These are phyloP conservation scores for Phytophthora brassicae DNA, from an alignment of 352 stramenopile genomes.

Conservation along the genomic window DNA sequence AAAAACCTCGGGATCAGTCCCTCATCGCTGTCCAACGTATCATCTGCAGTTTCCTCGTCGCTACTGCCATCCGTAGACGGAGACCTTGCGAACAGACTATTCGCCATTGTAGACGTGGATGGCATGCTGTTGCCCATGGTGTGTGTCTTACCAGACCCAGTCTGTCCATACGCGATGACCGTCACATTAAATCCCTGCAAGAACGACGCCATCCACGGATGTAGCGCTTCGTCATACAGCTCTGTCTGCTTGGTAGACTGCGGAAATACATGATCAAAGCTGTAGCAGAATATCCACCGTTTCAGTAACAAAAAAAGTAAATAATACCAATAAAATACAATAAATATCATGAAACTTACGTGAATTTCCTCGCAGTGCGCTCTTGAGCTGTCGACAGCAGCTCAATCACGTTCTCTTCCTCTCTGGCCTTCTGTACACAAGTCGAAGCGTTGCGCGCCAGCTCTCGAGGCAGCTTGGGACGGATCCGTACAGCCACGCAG, in stretches of 20 bases:
- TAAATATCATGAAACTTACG: slow-evolving; percentile 38
- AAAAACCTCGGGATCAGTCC: slow-evolving; percentile 87
- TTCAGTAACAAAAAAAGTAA: slow-evolving; percentile 7
- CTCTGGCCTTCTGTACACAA: slow-evolving; percentile 44
- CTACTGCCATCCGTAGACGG: slow-evolving; percentile 17
- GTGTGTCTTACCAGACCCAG: slow-evolving; percentile 82
- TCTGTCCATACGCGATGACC: slow-evolving; percentile 87
- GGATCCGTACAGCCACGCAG: slow-evolving; percentile 76
- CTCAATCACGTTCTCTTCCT: slow-evolving; percentile 34
- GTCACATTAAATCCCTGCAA: slow-evolving; percentile 90
- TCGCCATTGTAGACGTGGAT: slow-evolving; percentile 38
- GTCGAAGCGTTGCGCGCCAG: slow-evolving; percentile 48
- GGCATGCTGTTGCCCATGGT: slow-evolving; percentile 81
- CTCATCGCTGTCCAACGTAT: slow-evolving; percentile 52
- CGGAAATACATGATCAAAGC: slow-evolving; percentile 84
- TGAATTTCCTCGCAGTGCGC: slow-evolving; percentile 50
- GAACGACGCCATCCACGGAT: slow-evolving; percentile 83
- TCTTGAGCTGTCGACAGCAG: slow-evolving; percentile 30
- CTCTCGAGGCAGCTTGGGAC: slow-evolving; percentile 78
- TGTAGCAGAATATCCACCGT: slow-evolving; percentile 25
- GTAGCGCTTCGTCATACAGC: slow-evolving; percentile 70
- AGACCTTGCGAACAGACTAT: slow-evolving; percentile 36
- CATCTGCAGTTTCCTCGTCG: slow-evolving; percentile 29
- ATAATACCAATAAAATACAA: slow-evolving; percentile 1
- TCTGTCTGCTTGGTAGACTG: slow-evolving; percentile 55